Evolutionary conservation across 495 filamentous ascomycete genomes (phyloP).

Genomic region (Daldinia grandis): DNA sequence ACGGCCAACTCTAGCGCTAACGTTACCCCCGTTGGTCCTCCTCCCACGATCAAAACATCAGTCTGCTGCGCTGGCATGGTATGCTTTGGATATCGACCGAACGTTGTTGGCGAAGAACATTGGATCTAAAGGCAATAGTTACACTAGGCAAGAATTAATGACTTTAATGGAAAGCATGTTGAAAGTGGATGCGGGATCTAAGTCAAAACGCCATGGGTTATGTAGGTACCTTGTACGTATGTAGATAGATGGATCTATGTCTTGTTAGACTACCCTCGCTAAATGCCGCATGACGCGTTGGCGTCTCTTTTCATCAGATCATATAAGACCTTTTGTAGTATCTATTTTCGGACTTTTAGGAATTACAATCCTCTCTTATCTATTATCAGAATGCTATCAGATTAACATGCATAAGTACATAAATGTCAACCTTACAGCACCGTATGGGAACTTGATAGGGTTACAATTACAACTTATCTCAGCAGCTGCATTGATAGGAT

Average conservation of each 20-base stretch:
- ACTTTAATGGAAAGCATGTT: background rate
- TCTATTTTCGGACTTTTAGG: constrained; percentile 7
- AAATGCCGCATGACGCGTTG: constrained; percentile 33
- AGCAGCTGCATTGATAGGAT: background rate
- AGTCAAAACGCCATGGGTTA: constrained; percentile 5
- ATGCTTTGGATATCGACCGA: background rate
- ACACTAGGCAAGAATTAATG: background rate
- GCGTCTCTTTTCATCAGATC: constrained; percentile 7
- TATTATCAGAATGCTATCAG: background rate
- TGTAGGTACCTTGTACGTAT: background rate
- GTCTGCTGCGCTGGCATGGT: constrained; percentile 16
- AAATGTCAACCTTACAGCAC: background rate
- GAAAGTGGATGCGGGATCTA: constrained; percentile 21
- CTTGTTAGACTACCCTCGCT: background rate
- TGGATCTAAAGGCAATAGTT: background rate
- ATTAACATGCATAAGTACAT: background rate
- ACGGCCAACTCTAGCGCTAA: constrained; percentile 42
- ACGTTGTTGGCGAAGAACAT: background rate
- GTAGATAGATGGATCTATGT: background rate
- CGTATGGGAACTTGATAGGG: background rate
- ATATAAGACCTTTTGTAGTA: background rate
- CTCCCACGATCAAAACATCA: constrained; percentile 46
- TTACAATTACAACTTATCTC: background rate
- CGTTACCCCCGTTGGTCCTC: constrained; percentile 42
- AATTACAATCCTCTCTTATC: constrained; percentile 5